These are phyloP conservation scores for Adenanthera pavonina DNA, from an alignment of 306 rosid genomes.

Conservation along the genomic window DNA sequence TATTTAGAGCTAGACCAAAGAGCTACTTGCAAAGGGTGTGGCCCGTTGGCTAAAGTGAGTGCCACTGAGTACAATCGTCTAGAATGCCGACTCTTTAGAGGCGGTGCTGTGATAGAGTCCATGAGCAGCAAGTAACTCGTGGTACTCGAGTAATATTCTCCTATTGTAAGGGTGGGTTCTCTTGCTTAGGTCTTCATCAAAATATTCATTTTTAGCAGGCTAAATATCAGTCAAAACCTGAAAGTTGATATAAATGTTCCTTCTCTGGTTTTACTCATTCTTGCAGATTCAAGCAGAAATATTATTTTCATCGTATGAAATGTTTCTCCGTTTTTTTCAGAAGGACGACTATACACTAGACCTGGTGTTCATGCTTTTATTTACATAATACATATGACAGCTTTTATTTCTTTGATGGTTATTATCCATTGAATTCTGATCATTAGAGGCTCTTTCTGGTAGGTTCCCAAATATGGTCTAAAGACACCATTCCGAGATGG, in stretches of 20 bases:
- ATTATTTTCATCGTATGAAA: constrained; percentile 16
- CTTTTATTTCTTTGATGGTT: constrained; percentile 3
- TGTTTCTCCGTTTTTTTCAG: constrained; percentile 12
- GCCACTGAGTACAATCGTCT: too few species aligned
- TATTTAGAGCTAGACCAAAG: too few species aligned
- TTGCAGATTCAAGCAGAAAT: not conserved
- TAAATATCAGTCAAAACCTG: constrained; percentile 18
- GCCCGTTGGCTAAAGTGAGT: too few species aligned
- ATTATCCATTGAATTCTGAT: constrained; percentile 42
- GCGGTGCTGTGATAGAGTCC: too few species aligned
- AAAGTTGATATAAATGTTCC: not conserved
- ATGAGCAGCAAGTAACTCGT: too few species aligned
- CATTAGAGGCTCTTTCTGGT: constrained; percentile 31
- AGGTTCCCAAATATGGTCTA: constrained; percentile 85
- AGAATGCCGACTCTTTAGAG: too few species aligned
- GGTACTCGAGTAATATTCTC: too few species aligned
- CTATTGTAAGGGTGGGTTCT: too few species aligned
- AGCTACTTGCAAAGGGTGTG: too few species aligned
- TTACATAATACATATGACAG: not conserved
- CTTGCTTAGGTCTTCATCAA: too few species aligned
- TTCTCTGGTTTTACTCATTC: constrained; percentile 1
- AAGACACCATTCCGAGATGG: constrained; percentile 96
- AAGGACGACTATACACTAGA: constrained; percentile 12
- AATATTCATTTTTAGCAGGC: not conserved
- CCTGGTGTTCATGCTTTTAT: constrained; percentile 10